phyloP scores from a whole-genome alignment of 495 filamentous ascomycete genomes.

The Podospora anserina region DNA sequence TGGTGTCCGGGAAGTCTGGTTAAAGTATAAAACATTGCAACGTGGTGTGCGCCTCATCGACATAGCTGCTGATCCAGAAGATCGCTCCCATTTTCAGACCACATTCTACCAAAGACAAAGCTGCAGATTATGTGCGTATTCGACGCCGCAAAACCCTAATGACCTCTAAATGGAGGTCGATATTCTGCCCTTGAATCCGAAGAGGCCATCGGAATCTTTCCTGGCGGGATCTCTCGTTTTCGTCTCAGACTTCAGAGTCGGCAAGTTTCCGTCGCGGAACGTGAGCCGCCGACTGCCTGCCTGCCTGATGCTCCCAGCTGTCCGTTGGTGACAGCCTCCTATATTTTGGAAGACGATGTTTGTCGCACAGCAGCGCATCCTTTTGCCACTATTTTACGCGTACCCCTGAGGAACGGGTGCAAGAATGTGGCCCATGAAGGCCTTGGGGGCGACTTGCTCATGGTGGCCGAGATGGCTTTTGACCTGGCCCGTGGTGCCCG shows the following conservation, averaged over 20 bases:
- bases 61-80: neutral
- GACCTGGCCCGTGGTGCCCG: neutral
- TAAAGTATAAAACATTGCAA: neutral
- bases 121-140: neutral
- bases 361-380: neutral
- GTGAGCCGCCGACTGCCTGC: neutral
- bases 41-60: neutral
- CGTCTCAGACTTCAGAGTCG: neutral
- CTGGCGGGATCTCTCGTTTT: neutral
- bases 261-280: neutral
- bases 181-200: neutral
- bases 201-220: neutral
- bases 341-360: neutral
- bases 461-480: neutral
- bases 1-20: neutral
- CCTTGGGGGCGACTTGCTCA: neutral
- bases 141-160: constrained; percentile 7
- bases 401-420: neutral
- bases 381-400: neutral
- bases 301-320: neutral
- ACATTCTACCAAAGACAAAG: neutral
- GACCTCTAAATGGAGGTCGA: neutral
- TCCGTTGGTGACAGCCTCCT: neutral
- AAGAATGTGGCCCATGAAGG: neutral
- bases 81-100: neutral